A percentile compares a stretch with the other conserved stretches of the same genome.
Evolutionary conservation across 2,329 filamentous ascomycete genomes (phyloP).

Genomic region (Chaetomiaceae sp.): DNA sequence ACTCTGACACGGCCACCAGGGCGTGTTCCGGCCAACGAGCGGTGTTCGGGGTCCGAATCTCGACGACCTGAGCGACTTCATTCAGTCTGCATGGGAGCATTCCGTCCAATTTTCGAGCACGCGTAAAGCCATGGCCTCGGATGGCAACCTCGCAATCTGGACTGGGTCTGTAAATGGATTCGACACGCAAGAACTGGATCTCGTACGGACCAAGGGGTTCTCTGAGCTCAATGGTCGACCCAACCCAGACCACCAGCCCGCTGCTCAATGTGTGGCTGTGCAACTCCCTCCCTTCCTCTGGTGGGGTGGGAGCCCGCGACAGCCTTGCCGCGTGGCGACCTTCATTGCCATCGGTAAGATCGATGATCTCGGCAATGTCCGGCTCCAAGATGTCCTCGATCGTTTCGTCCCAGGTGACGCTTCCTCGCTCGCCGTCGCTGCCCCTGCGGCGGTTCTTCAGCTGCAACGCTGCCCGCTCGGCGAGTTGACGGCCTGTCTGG

Average conservation of each 20-base stretch:
- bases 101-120: constrained; percentile 33
- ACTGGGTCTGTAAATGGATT: constrained; percentile 31
- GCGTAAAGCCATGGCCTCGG: constrained; percentile 37
- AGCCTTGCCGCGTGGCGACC: no score
- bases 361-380: constrained; percentile 13
- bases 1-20: constrained; percentile 38
- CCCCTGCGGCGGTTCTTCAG: no score
- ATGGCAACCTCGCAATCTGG: constrained; percentile 33
- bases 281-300: neutral
- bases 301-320: no score
- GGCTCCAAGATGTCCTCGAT: constrained; percentile 12
- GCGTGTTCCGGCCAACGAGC: constrained; percentile 33
- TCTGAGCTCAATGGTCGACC: constrained; percentile 8
- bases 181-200: constrained; percentile 36
- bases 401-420: no score
- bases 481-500: neutral
- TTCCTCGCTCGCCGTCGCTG: no score
- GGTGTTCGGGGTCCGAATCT: constrained; percentile 35
- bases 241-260: neutral
- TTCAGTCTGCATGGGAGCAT: constrained; percentile 38
- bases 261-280: neutral
- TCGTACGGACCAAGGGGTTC: neutral
- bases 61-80: constrained; percentile 41
- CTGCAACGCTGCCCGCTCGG: neutral
- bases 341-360: constrained; percentile 13